phyloP scores from a whole-genome alignment of 768 basidiomycete genomes.

The Macrolepiota dolichaula region DNA sequence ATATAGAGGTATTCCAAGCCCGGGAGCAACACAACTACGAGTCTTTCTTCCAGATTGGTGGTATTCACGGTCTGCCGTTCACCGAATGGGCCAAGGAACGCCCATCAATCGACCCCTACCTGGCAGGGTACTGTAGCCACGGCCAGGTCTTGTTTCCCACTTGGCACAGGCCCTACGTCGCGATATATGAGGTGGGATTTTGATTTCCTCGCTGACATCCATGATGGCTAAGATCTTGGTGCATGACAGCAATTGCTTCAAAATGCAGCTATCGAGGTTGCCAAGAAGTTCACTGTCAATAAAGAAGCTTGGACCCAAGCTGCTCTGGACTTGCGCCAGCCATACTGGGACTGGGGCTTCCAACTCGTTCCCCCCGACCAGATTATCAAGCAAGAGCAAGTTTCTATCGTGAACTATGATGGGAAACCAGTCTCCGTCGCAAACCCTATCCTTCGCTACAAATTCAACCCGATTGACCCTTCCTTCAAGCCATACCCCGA shows the following conservation, averaged over 20 bases:
- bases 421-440: conserved; percentile 21
- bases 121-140: conserved; percentile 50
- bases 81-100: conserved; percentile 36
- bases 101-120: conserved; percentile 20
- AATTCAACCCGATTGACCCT: conserved; percentile 25
- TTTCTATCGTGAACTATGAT: conserved; percentile 16
- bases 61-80: conserved; percentile 52
- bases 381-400: conserved; percentile 22
- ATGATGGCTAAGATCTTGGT: neutral
- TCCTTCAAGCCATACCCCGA: conserved; percentile 24
- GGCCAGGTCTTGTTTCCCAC: conserved; percentile 50
- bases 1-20: conserved; percentile 26
- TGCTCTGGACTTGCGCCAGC: conserved; percentile 33
- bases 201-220: no score
- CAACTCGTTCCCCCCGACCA: conserved; percentile 34
- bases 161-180: conserved; percentile 53
- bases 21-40: conserved; percentile 23
- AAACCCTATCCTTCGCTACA: conserved; percentile 32
- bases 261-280: conserved; percentile 33
- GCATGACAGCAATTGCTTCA: conserved; percentile 43
- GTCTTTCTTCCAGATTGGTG: conserved; percentile 44
- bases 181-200: conserved; percentile 41
- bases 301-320: conserved; percentile 25
- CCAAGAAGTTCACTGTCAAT: conserved; percentile 33
- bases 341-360: conserved; percentile 52